Evolutionary conservation across 495 filamentous ascomycete species (phyloP), one percentile per base, ranked within the genome.

Genomic region (Neurospora sp.): DNA sequence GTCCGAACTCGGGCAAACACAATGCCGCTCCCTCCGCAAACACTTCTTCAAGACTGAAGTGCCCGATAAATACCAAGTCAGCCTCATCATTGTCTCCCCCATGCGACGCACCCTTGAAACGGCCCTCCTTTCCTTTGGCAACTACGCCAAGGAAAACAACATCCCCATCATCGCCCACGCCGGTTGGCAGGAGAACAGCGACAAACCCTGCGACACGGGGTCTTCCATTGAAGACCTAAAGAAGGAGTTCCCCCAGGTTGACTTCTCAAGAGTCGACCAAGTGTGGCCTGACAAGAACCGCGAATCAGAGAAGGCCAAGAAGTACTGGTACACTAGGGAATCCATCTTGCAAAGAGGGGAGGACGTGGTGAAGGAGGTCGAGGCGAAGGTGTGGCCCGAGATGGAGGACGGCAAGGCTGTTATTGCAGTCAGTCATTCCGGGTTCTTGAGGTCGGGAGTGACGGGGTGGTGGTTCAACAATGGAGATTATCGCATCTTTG

Each of bases 401-500:
- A 66, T 66, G 27, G 27, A 66, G 14, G 54, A 66, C 3, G 54
- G 12, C 31, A 89, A 90, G 78, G 85, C 87, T 69, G 86, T 91
- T 73, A 80, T 88, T 7, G 88, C 90, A 1, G 86, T 90, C 6
- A 85, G 84, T 39, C 89, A 91, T 76, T 88, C 88, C 1, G 88
- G 84, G 4, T 91, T 91, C 75, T 75, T 90, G 70, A 75, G 87
- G 14, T 69, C 80, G 20, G 84, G 79, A 6, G 83, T 90, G 35
- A 82, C 82, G 7, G 81, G 84, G 5, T 79, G 79, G 23, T 82
- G 79, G 77, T 90, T 83, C 74, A 83, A 82, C 62, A 91, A 91
- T 75, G 89, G 86, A 8, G 89, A 91, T 75, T 91, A 86, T 75
- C 83, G 89, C 10, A 81, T 91, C 54, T 90, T 90, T 75, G 86